Conservation (phyloP, 2,329 filamentous ascomycete genomes). For the Sporothrix euskadiensis region DNA sequence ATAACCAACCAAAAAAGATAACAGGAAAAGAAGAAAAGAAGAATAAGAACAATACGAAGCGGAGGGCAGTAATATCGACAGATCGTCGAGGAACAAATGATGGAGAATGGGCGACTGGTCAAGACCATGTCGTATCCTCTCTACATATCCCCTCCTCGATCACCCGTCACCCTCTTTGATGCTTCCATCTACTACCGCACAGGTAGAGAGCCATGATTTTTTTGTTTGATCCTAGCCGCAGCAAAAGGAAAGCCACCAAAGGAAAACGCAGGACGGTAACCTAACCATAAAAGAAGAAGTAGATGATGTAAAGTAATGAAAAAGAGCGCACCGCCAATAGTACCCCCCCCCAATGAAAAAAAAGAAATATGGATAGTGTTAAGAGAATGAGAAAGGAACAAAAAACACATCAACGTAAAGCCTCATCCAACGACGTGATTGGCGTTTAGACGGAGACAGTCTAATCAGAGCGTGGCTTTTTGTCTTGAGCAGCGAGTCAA, state of each 20-base stretch:
- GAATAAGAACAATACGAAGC: neutral
- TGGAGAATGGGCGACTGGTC: neutral
- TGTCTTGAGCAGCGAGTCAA: neutral
- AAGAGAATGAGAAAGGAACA: neutral
- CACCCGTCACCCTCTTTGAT: neutral
- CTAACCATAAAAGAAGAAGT: neutral
- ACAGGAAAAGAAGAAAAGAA: constrained; percentile 9
- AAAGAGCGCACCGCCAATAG: constrained; percentile 4
- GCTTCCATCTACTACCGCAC: neutral
- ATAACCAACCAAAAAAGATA: constrained; percentile 18
- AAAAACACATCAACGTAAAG: neutral
- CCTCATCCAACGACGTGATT: neutral
- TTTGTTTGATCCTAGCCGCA: neutral
- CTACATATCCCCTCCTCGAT: neutral
- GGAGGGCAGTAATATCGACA: neutral
- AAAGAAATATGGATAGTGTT: neutral
- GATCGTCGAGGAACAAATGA: neutral
- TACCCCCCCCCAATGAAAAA: neutral
- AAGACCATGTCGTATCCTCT: neutral
- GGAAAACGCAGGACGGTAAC: neutral
- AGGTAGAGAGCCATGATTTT: neutral
- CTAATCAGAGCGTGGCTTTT: neutral
- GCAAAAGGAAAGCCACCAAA: neutral
- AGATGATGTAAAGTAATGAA: neutral
- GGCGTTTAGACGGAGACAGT: neutral